Conservation (phyloP, 2,329 filamentous ascomycete species). For the Metarhizium humberi region DNA sequence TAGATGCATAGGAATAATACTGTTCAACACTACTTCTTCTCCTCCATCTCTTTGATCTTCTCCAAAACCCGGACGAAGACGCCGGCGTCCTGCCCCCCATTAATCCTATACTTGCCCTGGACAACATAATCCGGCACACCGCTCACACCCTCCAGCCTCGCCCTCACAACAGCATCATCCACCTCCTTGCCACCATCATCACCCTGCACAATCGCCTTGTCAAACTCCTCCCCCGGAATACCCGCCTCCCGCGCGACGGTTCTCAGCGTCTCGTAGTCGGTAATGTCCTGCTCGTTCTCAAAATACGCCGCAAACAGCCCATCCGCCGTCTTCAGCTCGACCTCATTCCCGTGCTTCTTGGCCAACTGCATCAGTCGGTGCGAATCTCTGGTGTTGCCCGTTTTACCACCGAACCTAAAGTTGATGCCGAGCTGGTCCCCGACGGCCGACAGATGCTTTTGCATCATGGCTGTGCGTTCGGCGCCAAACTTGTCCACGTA, state of each 20-base stretch:
- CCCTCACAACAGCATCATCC: slow-evolving; percentile 19
- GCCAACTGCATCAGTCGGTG: slow-evolving; percentile 39
- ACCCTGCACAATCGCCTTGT: slow-evolving; percentile 28
- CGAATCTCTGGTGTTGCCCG: slow-evolving; percentile 35
- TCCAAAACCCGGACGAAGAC: slow-evolving; percentile 60
- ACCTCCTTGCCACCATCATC: slow-evolving; percentile 37
- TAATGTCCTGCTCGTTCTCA: slow-evolving; percentile 33
- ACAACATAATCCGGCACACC: slow-evolving; percentile 69
- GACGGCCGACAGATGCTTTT: slow-evolving; percentile 18
- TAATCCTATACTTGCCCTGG: slow-evolving; percentile 56
- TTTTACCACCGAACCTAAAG: slow-evolving; percentile 41
- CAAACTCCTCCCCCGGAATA: slow-evolving; percentile 31
- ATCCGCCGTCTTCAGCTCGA: slow-evolving; percentile 48
- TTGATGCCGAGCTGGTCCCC: slow-evolving; percentile 29
- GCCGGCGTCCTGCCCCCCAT: slow-evolving; percentile 58
- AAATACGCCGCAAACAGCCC: slow-evolving; percentile 34
- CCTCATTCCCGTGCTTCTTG: slow-evolving; percentile 37
- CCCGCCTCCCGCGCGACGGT: slow-evolving; percentile 29
- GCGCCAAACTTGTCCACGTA: slow-evolving; percentile 49
- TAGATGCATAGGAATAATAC: background rate
- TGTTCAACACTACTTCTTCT: slow-evolving; percentile 5
- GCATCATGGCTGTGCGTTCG: slow-evolving; percentile 37
- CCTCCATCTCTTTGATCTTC: slow-evolving; percentile 32
- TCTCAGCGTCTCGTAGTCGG: slow-evolving; percentile 27
- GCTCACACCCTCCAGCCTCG: slow-evolving; percentile 31